Conservation (phyloP, 73 alveolate genomes). For the Paraurostyla sp. region DNA sequence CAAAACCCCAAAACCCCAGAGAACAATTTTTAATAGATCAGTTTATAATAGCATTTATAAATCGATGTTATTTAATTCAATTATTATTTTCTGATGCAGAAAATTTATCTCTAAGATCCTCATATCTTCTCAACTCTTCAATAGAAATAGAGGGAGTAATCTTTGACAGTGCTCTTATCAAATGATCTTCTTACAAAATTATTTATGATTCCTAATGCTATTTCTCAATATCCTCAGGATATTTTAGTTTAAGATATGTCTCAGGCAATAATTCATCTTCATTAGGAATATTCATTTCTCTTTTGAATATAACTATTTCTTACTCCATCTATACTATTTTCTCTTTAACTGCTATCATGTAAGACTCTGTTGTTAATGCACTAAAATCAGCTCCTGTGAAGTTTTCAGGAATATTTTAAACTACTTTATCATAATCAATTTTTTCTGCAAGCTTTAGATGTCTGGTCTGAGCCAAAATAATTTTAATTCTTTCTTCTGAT, state of each 20-base stretch:
- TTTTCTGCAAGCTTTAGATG: conserved; percentile 68
- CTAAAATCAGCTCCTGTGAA: conserved; percentile 93
- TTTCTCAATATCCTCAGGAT: conserved; percentile 45
- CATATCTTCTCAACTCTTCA: conserved; percentile 72
- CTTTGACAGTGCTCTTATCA: conserved; percentile 59
- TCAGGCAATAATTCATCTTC: conserved; percentile 63
- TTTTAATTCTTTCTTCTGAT: conserved; percentile 81
- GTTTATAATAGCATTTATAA: neutral
- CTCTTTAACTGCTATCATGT: conserved; percentile 81
- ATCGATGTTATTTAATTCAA: neutral
- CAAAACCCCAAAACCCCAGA: conserved; percentile 49
- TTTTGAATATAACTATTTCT: conserved; percentile 36
- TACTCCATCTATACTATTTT: conserved; percentile 69
- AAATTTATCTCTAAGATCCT: conserved; percentile 59
- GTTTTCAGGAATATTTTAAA: conserved; percentile 80
- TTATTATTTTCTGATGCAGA: neutral
- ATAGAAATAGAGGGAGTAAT: conserved; percentile 74
- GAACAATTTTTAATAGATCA: neutral
- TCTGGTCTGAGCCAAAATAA: conserved; percentile 81
- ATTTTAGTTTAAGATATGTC: conserved; percentile 51
- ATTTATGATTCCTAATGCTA: conserved; percentile 29
- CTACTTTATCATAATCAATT: conserved; percentile 75
- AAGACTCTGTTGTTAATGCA: conserved; percentile 84
- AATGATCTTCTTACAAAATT: conserved; percentile 46
- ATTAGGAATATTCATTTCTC: neutral